Evolutionary conservation across 441 rosid species (phyloP).

Genomic region (Adansonia madagascariensis): DNA sequence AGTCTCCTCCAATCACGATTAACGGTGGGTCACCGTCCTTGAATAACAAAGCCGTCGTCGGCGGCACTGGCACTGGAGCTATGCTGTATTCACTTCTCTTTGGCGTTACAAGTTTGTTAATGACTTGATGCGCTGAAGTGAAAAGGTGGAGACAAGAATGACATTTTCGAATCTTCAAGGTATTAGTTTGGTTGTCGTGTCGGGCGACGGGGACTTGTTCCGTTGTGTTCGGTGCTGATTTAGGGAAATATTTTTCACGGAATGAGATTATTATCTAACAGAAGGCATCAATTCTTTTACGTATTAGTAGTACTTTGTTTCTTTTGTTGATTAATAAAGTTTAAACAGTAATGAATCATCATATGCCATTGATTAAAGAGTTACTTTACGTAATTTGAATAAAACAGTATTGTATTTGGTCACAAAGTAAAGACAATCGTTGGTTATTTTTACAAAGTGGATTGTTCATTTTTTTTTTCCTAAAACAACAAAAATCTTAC

Average conservation of each 20-base stretch:
- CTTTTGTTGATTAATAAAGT: not conserved
- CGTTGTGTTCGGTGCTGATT: conserved; percentile 10
- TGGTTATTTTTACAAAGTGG: no score
- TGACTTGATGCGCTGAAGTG: not conserved
- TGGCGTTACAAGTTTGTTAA: not conserved
- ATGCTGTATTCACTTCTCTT: conserved; percentile 29
- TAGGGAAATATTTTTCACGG: not conserved
- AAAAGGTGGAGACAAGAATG: not conserved
- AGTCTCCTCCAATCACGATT: conserved; percentile 43
- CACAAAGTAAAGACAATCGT: no score
- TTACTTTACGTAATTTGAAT: no score
- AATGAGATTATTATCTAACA: not conserved
- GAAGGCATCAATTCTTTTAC: not conserved
- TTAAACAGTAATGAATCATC: not conserved
- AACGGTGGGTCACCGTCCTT: conserved; percentile 30
- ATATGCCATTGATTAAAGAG: not conserved
- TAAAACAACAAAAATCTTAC: no score
- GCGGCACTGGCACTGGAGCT: not conserved
- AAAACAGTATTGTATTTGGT: no score
- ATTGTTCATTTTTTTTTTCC: no score
- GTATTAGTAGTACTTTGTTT: not conserved
- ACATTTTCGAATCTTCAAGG: not conserved
- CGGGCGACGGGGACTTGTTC: not conserved
- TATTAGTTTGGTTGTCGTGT: conserved; percentile 18
- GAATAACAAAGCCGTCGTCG: conserved; percentile 31